Conservation (phyloP, 208 protist species). For the Vickermania ingenoplastis region DNA sequence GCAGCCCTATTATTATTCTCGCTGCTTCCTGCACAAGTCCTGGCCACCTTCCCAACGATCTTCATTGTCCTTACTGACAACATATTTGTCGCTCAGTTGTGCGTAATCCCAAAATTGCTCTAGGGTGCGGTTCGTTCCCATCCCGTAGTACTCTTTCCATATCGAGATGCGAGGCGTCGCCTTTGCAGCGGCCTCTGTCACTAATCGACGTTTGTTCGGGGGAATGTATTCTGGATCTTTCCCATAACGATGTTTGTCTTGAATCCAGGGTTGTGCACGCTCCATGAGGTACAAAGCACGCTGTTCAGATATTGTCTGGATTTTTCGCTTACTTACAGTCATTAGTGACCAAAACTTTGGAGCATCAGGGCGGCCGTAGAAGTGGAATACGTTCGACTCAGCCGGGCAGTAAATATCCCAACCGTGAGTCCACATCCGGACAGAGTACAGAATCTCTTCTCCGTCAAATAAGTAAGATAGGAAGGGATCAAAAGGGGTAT, state of each 20-base stretch:
- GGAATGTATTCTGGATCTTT: slow-evolving; percentile 6
- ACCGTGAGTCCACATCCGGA: slow-evolving; percentile 78
- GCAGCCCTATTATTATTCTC: too few relatives aligned
- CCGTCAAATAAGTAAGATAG: slow-evolving; percentile 91
- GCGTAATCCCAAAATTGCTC: slow-evolving; percentile 56
- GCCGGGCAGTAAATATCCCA: slow-evolving; percentile 81
- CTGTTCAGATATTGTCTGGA: slow-evolving; percentile 9
- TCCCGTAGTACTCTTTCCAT: slow-evolving; percentile 38
- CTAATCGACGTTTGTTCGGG: slow-evolving; percentile 13
- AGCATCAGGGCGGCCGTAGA: slow-evolving; percentile 46
- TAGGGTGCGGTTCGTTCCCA: slow-evolving; percentile 35
- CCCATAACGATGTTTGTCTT: slow-evolving; percentile 8
- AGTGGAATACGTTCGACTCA: slow-evolving; percentile 66
- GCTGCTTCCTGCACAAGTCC: slow-evolving; percentile 21
- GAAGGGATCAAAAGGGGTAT: slow-evolving; percentile 89
- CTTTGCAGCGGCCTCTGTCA: neutral
- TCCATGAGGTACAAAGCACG: slow-evolving; percentile 46
- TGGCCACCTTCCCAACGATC: slow-evolving; percentile 44
- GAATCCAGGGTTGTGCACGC: slow-evolving; percentile 31
- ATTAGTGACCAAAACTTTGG: slow-evolving; percentile 40
- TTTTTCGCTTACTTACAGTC: neutral
- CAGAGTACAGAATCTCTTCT: slow-evolving; percentile 85
- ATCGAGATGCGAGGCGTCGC: slow-evolving; percentile 20
- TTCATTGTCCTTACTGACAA: slow-evolving; percentile 49
- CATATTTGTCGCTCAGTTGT: slow-evolving; percentile 47